phyloP scores from a whole-genome alignment of 768 basidiomycete genomes.

The Suillus luteus region DNA sequence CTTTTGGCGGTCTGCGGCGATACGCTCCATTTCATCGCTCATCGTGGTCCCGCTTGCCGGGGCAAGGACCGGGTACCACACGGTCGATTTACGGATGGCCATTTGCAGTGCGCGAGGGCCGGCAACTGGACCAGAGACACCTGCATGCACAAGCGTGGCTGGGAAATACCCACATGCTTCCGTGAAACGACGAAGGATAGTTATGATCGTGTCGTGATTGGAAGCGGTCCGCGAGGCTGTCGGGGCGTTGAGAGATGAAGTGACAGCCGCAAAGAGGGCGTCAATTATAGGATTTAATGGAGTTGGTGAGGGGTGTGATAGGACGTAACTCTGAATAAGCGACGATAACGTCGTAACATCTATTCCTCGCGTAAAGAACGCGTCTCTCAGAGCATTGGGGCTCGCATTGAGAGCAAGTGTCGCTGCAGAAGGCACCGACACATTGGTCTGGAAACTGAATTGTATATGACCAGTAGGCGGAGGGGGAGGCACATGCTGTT shows the following conservation, averaged over 20 bases:
- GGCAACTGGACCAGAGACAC: constrained; percentile 54
- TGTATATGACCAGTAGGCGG: constrained; percentile 41
- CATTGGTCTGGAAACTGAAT: constrained; percentile 45
- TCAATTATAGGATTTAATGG: constrained; percentile 53
- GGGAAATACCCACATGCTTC: constrained; percentile 56
- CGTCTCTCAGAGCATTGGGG: constrained; percentile 32
- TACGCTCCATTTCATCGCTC: constrained; percentile 63
- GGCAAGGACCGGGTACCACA: constrained; percentile 45
- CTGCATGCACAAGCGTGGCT: constrained; percentile 51
- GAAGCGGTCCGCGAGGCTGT: constrained; percentile 37
- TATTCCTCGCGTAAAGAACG: constrained; percentile 37
- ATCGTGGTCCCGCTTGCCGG: constrained; percentile 36
- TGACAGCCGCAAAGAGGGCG: constrained; percentile 55
- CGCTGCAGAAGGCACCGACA: constrained; percentile 42
- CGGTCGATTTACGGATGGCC: constrained; percentile 56
- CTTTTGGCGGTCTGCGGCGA: constrained; percentile 58
- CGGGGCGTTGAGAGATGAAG: constrained; percentile 25
- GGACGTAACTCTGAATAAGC: constrained; percentile 53
- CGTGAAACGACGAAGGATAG: constrained; percentile 51
- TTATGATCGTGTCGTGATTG: constrained; percentile 37
- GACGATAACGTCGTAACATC: constrained; percentile 52
- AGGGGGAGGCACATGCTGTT: constrained; percentile 25
- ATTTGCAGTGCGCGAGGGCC: constrained; percentile 61
- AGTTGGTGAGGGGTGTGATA: constrained; percentile 49
- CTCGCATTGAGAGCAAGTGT: constrained; percentile 33